Evolutionary conservation across 1,139 yeast genomes (phyloP).

Genomic region (Hyphopichia fennica): DNA sequence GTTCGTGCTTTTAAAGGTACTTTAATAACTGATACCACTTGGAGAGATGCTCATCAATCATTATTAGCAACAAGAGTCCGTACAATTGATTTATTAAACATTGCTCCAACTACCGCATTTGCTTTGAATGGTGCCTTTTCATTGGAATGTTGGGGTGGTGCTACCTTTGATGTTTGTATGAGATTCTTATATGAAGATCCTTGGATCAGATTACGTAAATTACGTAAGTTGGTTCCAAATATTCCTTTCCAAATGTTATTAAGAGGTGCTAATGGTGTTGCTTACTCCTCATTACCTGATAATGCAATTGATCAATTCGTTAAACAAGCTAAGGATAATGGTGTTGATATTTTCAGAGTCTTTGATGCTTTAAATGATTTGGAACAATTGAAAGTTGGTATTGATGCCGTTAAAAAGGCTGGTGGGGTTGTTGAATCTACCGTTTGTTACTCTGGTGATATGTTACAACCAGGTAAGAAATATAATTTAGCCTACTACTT

Average conservation of each 20-base stretch:
- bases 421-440: conserved; percentile 99
- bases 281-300: conserved; percentile 95
- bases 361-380: conserved; percentile 96
- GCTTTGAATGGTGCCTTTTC: conserved; percentile 92
- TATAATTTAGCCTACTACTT: conserved; percentile 91
- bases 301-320: conserved; percentile 98
- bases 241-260: conserved; percentile 98
- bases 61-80: conserved; percentile 95
- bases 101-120: conserved; percentile 92
- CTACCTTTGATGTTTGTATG: conserved; percentile 98
- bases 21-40: conserved; percentile 94
- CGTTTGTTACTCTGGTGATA: conserved; percentile 97
- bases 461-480: conserved; percentile 92
- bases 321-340: conserved; percentile 88
- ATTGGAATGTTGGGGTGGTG: conserved; percentile 99
- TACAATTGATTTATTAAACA: conserved; percentile 84
- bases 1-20: conserved; percentile 86
- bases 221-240: conserved; percentile 91
- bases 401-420: conserved; percentile 95
- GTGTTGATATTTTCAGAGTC: conserved; percentile 96
- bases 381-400: conserved; percentile 96
- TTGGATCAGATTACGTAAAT: conserved; percentile 90
- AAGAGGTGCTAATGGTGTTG: conserved; percentile 99
- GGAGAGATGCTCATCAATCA: conserved; percentile 99
- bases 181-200: conserved; percentile 98